Conservation (phyloP, 805 yeast species). For the Candida xyloterini region DNA sequence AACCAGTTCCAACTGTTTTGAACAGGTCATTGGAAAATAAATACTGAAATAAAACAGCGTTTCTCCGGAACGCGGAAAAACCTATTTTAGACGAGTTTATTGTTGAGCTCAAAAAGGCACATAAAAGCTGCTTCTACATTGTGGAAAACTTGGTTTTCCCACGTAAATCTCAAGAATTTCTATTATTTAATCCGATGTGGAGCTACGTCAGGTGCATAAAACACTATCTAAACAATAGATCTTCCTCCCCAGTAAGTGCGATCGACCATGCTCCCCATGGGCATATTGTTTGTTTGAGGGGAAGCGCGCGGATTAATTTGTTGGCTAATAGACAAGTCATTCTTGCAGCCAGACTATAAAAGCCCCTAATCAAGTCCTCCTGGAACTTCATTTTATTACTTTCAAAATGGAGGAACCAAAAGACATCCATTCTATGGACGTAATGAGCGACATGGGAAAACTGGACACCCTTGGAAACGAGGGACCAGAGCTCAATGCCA, state of each 20-base stretch:
- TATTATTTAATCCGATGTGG: neutral
- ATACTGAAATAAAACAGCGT: too few relatives aligned
- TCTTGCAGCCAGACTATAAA: too few relatives aligned
- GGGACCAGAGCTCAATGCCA: slow-evolving; percentile 35
- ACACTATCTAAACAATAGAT: neutral
- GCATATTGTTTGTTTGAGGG: neutral
- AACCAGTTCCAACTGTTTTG: too few relatives aligned
- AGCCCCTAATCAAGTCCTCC: neutral
- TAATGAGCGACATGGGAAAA: slow-evolving; percentile 27
- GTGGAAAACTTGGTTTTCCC: too few relatives aligned
- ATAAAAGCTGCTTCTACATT: too few relatives aligned
- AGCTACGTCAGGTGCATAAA: neutral
- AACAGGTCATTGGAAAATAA: too few relatives aligned
- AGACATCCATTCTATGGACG: slow-evolving; percentile 18
- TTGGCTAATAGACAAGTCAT: neutral
- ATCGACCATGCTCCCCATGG: neutral
- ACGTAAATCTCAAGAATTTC: neutral
- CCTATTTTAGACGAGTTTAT: neutral
- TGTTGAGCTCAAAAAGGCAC: too few relatives aligned
- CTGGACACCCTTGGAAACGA: slow-evolving; percentile 29
- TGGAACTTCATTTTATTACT: neutral
- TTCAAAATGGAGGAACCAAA: slow-evolving; percentile 3
- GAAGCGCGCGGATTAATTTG: neutral
- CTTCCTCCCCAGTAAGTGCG: neutral
- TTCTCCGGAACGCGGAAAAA: neutral